phyloP scores from a whole-genome alignment of 2,329 filamentous ascomycete species.

The Trichoderma pleuroti region DNA sequence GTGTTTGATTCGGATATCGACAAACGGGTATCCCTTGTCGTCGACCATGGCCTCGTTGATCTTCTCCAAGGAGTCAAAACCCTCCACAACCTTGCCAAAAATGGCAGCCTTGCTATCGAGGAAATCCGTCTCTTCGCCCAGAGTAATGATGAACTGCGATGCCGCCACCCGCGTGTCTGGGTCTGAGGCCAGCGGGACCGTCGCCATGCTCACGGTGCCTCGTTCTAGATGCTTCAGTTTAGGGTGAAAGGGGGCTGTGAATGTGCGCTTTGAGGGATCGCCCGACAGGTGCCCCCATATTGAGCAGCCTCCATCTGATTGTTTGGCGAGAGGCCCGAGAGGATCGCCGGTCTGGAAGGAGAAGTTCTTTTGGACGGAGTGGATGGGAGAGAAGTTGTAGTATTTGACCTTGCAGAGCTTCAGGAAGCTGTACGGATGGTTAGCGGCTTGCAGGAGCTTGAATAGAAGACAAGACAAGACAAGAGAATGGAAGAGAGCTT shows the following conservation, averaged over 20 bases:
- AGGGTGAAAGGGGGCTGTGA: slow-evolving; percentile 77
- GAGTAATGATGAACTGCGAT: slow-evolving; percentile 90
- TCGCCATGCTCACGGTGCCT: slow-evolving; percentile 98
- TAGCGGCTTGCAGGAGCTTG: not conserved
- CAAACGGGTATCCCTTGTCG: slow-evolving; percentile 77
- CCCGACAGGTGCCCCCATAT: slow-evolving; percentile 83
- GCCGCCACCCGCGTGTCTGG: slow-evolving; percentile 78
- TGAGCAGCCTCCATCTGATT: slow-evolving; percentile 88
- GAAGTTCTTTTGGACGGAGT: slow-evolving; percentile 90
- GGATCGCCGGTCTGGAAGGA: slow-evolving; percentile 96
- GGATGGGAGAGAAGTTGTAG: slow-evolving; percentile 94
- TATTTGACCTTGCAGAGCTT: slow-evolving; percentile 99
- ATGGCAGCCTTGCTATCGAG: slow-evolving; percentile 91
- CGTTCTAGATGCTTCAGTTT: slow-evolving; percentile 86
- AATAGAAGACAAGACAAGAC: not conserved
- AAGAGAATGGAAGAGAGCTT: slow-evolving; percentile 39
- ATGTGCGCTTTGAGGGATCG: slow-evolving; percentile 66
- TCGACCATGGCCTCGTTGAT: slow-evolving; percentile 89
- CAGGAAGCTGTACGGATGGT: slow-evolving; percentile 66
- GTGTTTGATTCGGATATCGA: slow-evolving; percentile 93
- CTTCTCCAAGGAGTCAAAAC: slow-evolving; percentile 89
- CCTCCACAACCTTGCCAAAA: slow-evolving; percentile 93
- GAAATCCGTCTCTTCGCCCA: slow-evolving; percentile 85
- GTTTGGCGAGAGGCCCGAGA: slow-evolving; percentile 75
- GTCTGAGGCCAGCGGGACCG: slow-evolving; percentile 69